Base-by-base conservation (phyloP, 139 green algal genomes). In the Volvox africanus region DNA sequence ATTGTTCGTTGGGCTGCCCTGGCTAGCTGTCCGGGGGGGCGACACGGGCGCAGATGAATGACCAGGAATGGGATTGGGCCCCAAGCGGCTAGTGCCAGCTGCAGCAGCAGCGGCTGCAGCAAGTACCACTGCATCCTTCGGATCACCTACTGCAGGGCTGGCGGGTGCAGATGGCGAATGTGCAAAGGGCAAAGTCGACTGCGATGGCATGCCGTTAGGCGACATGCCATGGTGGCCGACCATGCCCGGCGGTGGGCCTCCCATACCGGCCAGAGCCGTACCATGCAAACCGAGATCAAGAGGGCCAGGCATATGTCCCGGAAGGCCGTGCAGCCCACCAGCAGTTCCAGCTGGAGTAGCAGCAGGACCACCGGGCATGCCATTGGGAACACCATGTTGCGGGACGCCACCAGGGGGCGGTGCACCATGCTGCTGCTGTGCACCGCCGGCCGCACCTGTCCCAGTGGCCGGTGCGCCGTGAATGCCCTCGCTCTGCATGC, bases 401-500 rank as follows among this genome's bases (percentile, higher is more conserved):
- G 30, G 76, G 32, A 61, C 32, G 30, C 76, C 76, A 1, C 32
- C 30, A 0, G 76, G 30, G 14, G 76, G 76, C 32, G 76, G 33
- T 1, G 30, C 76, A 24, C 76, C 76, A 55, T 30, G 76, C 80
- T 86, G 80, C 80, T 86, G 80, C 65, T 6, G 65, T 24, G 21
- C 65, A 28, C 21, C 11, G 65, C 65, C 21, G 11, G 16, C 24
- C 24, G 71, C 75, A 24, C 75, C 61, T 28, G 32, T n/a, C 9
- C 2, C 32, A 32, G 67, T 36, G 20, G 67, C 65, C 1, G 35
- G 21, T n/a, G 33, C 62, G 2, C 87, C 75, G 3, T 55, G 61
- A 35, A 22, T 86, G 33, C 86, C 86, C 50, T 85, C 91, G 50
- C 61, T 67, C 36, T 68, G 80, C 90, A 92, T 92, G 61, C 93